Evolutionary conservation across 2,329 filamentous ascomycete genomes (phyloP).

Genomic region (Penicillium crustosum): DNA sequence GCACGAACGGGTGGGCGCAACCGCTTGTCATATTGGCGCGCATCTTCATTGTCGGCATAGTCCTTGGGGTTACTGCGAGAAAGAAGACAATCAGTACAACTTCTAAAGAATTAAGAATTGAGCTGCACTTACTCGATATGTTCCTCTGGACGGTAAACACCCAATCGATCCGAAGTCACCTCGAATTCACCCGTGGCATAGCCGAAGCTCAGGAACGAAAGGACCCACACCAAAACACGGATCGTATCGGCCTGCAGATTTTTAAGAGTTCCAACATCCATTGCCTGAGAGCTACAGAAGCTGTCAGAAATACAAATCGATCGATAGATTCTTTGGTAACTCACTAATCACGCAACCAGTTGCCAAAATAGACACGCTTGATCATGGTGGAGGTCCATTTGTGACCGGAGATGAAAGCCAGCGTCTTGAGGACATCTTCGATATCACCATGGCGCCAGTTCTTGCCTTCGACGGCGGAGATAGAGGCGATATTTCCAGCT

Average conservation of each 20-base stretch:
- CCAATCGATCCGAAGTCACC: conserved; percentile 75
- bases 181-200: conserved; percentile 87
- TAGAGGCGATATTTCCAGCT: conserved; percentile 52
- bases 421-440: conserved; percentile 75
- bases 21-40: conserved; percentile 71
- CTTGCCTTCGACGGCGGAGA: conserved; percentile 51
- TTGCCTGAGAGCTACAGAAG: conserved; percentile 63
- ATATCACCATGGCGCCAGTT: conserved; percentile 65
- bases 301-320: conserved; percentile 3
- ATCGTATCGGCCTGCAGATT: conserved; percentile 76
- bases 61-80: conserved; percentile 71
- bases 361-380: conserved; percentile 78
- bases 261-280: conserved; percentile 78
- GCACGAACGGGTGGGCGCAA: conserved; percentile 75
- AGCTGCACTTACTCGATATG: conserved; percentile 47
- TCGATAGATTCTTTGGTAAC: conserved; percentile 10
- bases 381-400: conserved; percentile 82
- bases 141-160: conserved; percentile 74
- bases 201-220: conserved; percentile 78
- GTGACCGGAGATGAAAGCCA: conserved; percentile 75
- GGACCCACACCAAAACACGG: conserved; percentile 74
- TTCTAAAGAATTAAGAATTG: background rate
- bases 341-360: conserved; percentile 78
- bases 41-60: conserved; percentile 84
- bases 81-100: conserved; percentile 41